Evolutionary conservation across 306 rosid species (phyloP).

Genomic region (Vigna unguiculata): DNA sequence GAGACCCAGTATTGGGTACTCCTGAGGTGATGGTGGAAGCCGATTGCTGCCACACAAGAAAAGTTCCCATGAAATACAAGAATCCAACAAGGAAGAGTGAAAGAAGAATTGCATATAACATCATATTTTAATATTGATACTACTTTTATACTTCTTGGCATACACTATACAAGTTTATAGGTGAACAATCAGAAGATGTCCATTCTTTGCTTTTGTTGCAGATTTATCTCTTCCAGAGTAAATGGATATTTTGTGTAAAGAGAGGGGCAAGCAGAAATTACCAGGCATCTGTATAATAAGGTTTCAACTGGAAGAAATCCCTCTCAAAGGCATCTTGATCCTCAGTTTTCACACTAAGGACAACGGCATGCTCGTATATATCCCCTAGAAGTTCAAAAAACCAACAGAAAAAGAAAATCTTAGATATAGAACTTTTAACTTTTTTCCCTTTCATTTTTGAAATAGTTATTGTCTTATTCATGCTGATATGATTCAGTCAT

Average conservation of each 20-base stretch:
- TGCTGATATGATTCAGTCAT: conserved; percentile 7
- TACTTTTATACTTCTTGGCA: conserved; percentile 26
- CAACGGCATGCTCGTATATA: conserved; percentile 94
- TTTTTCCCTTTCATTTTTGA: neutral
- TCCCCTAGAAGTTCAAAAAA: conserved; percentile 74
- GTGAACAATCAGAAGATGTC: conserved; percentile 17
- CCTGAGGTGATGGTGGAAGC: conserved; percentile 86
- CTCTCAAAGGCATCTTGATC: conserved; percentile 98
- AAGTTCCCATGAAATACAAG: conserved; percentile 13
- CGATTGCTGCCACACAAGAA: conserved; percentile 66
- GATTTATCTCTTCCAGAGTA: conserved; percentile 22
- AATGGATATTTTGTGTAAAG: neutral
- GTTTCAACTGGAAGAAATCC: conserved; percentile 95
- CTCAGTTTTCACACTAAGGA: conserved; percentile 87
- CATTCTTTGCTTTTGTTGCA: neutral
- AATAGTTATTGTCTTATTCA: conserved; percentile 21
- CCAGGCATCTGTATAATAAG: conserved; percentile 94
- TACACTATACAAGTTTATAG: conserved; percentile 10
- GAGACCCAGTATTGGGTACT: conserved; percentile 95
- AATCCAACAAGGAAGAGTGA: neutral
- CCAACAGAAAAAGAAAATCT: conserved; percentile 3
- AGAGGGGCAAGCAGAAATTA: conserved; percentile 43
- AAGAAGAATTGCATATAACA: neutral
- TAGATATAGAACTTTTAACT: neutral
- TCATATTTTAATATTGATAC: conserved; percentile 4